Base-by-base conservation (phyloP, 495 filamentous ascomycete species). In the Hypoxylon perforatum region DNA sequence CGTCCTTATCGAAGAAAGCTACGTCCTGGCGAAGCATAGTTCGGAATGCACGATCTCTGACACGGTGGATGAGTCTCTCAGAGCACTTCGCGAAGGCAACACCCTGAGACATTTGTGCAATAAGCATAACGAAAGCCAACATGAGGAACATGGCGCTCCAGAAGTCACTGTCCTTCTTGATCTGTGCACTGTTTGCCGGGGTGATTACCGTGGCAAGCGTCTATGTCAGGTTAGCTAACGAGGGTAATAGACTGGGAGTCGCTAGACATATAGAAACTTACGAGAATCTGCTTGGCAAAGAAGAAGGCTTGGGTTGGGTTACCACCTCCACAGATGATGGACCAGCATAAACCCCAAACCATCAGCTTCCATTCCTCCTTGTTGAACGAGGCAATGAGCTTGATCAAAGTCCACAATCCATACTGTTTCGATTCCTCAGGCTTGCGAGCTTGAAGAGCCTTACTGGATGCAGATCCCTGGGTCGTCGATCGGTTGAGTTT, bases 121-220 rank as follows among this genome's bases (percentile, higher is more conserved):
- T 72, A 61, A 97, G 87, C 71, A 91, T 87, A 25, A 88, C 84
- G 45, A 96, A 74, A 14, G 91, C 95, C n/a, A 97, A 85, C 85
- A 97, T 93, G 19, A 98, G 84, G 75, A 95, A 99, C 93, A 99
- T 97, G 58, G 88, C 75, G 35, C 86, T 87, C 94, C 95, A 99
- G 76, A 97, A 98, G 64, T 95, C 87, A 41, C 87, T 87, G 41
- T 91, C 87, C 2, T 83, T 81, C 48, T 89, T 84, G 36, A 96
- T 72, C 12, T 73, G 56, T 17, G 61, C 65, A 7, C 67, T 77
- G 36, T 74, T 81, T 8, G 49, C 71, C 0, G 70, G 66, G 14
- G 65, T 79, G 47, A 81, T 58, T 14, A 76, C 76, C 5, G 79
- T 70, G 7, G 75, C 75, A 9, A 80, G 75, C 12, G 41, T 72